Evolutionary conservation across 2,329 filamentous ascomycete genomes (phyloP).

Genomic region (Ceratocystis lukuohia): DNA sequence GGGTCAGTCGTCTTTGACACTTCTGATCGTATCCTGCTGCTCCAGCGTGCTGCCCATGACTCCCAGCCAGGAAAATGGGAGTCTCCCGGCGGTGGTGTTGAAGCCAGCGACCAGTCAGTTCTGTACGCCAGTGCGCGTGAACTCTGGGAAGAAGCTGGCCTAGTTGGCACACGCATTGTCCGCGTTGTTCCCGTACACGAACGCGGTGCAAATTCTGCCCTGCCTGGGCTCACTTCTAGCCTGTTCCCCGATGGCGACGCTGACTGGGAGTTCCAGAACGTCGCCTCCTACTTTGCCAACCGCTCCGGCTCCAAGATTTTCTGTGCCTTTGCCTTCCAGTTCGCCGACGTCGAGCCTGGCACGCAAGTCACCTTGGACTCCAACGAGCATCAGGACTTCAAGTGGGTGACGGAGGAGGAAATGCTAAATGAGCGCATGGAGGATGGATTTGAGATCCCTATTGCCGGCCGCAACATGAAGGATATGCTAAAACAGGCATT

Average conservation of each 20-base stretch:
- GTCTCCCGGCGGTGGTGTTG: conserved; percentile 36
- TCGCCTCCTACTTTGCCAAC: conserved; percentile 25
- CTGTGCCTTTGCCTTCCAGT: conserved; percentile 29
- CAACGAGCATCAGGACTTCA: conserved; percentile 30
- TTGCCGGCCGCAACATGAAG: conserved; percentile 23
- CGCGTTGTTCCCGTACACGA: conserved; percentile 25
- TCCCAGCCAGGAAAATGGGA: conserved; percentile 37
- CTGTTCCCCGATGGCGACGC: conserved; percentile 10
- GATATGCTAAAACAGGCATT: conserved; percentile 18
- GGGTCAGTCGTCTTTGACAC: conserved; percentile 28
- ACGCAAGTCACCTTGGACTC: conserved; percentile 28
- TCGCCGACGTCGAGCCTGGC: conserved; percentile 24
- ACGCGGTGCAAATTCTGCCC: conserved; percentile 16
- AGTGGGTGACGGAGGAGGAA: conserved; percentile 31
- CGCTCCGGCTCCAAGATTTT: conserved; percentile 25
- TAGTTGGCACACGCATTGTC: conserved; percentile 26
- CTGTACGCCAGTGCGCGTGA: conserved; percentile 35
- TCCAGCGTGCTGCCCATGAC: conserved; percentile 35
- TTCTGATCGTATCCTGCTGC: conserved; percentile 29
- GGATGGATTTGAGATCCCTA: conserved; percentile 25
- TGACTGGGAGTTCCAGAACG: conserved; percentile 8
- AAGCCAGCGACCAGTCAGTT: conserved; percentile 30
- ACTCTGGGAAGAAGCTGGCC: conserved; percentile 35
- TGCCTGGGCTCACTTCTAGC: conserved; percentile 3
- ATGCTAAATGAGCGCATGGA: conserved; percentile 23